A percentile compares a stretch with the other conserved stretches of the same genome.
Conservation (phyloP, 176 grass and related monocot species). For the Dendrocalamus sinicus region DNA sequence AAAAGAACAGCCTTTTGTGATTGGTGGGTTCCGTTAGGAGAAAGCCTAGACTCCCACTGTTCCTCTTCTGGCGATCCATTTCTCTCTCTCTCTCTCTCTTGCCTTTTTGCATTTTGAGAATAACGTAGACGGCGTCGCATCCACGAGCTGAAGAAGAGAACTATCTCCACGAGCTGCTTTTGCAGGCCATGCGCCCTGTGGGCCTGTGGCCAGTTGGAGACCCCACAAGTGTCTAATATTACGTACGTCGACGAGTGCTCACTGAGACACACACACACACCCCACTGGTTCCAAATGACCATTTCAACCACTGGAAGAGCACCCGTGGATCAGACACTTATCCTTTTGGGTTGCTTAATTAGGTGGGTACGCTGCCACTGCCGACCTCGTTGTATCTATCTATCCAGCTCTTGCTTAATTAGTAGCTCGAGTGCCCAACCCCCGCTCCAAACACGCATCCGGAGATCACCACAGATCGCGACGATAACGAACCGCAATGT, state of each 20-base stretch:
- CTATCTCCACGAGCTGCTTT: neutral
- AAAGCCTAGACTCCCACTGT: neutral
- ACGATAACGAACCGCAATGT: neutral
- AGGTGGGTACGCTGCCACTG: neutral
- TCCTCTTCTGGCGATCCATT: neutral
- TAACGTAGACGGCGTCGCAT: neutral
- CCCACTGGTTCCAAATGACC: neutral
- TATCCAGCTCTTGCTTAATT: neutral
- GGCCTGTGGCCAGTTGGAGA: neutral
- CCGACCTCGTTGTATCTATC: neutral
- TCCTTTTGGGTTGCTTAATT: neutral
- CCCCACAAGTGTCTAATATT: neutral
- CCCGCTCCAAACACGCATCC: neutral
- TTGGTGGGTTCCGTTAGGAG: neutral
- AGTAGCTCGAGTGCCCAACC: neutral
- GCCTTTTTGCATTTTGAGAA: neutral
- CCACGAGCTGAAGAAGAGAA: neutral
- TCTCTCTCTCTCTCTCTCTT: neutral
- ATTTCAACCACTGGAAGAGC: too few relatives aligned
- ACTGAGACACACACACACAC: neutral
- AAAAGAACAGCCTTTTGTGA: neutral
- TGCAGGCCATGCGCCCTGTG: neutral
- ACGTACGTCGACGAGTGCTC: constrained; percentile 3
- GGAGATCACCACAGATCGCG: neutral
- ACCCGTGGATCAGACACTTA: neutral